Base-by-base conservation (phyloP, 2,329 filamentous ascomycete genomes). In the Epichloe sylvatica region DNA sequence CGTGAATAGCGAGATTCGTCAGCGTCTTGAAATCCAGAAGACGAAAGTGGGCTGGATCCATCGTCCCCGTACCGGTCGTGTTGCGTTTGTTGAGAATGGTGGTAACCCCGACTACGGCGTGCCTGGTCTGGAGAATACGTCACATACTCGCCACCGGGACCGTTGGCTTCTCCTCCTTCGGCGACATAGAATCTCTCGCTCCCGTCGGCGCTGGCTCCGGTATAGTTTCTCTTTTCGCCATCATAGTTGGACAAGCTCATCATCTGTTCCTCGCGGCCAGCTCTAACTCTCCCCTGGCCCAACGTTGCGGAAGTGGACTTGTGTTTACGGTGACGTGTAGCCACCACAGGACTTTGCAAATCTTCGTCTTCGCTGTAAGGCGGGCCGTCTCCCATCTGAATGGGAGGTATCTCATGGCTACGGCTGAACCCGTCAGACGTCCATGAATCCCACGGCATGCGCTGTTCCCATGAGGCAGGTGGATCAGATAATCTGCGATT, bases 361-460 rank as follows among this genome's bases (percentile, higher is more conserved):
- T 97, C 92, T 59, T 97, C 89, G 60, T 97, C 90, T 68, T 96
- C 90, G 65, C 88, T 94, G 70, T 89, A 97, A 2, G 90, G 91
- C 21, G 90, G 90, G 0, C 90, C 90, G 62, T 92, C 88, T 4
- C 80, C 86, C 59, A 92, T 91, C 45, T 87, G 80, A 62, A 92
- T 89, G 19, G 86, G 84, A 9, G 87, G 83, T 15, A 94, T 73
- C 60, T 90, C 84, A 56, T 86, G 77, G 23, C 75, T 79, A 49
- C 76, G 82, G 55, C 73, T 76, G 54, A 78, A 75, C 35, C 74
- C 65, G 57, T 76, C 67, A 60, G 74, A 56, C 50, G 67, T 62
- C 74, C 77, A 80, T 25, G 69, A 69, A 41, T 78, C 76, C 77
- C 78, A 81, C 35, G 70, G 70, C 60, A 72, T 77, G 58, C 80